phyloP scores from a whole-genome alignment of 306 rosid species.

The Quillaja saponaria region DNA sequence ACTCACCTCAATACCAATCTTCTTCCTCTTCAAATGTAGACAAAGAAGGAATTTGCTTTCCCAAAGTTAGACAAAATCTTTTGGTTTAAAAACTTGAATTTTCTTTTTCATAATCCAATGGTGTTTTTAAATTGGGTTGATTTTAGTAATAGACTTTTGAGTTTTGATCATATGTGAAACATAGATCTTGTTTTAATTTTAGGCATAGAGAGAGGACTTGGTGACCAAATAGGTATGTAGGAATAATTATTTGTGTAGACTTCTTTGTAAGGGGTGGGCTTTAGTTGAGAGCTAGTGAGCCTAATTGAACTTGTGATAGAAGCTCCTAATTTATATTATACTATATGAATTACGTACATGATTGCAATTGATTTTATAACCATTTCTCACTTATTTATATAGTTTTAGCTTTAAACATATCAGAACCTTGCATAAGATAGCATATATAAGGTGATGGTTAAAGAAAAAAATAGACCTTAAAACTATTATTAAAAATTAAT shows the following conservation, averaged over 20 bases:
- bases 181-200: slow-evolving; percentile 15
- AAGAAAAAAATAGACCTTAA: too few species aligned
- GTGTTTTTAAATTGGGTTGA: slow-evolving; percentile 23
- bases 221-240: slow-evolving; percentile 29
- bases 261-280: slow-evolving; percentile 24
- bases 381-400: too few species aligned
- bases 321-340: too few species aligned
- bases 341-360: too few species aligned
- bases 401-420: too few species aligned
- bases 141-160: slow-evolving; percentile 20
- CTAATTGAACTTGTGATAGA: too few species aligned
- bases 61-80: slow-evolving; percentile 48
- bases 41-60: slow-evolving; percentile 32
- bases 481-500: too few species aligned
- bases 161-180: slow-evolving; percentile 15
- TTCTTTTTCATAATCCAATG: slow-evolving; percentile 3
- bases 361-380: too few species aligned
- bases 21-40: slow-evolving; percentile 30
- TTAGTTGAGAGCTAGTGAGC: too few species aligned
- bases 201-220: slow-evolving; percentile 28
- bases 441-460: too few species aligned
- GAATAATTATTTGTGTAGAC: slow-evolving; percentile 38
- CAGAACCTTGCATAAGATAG: too few species aligned
- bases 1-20: slow-evolving; percentile 29
- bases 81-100: slow-evolving; percentile 37